These are phyloP conservation scores for Camelina hispida DNA, from an alignment of 345 rosid species.

Conservation along the genomic window DNA sequence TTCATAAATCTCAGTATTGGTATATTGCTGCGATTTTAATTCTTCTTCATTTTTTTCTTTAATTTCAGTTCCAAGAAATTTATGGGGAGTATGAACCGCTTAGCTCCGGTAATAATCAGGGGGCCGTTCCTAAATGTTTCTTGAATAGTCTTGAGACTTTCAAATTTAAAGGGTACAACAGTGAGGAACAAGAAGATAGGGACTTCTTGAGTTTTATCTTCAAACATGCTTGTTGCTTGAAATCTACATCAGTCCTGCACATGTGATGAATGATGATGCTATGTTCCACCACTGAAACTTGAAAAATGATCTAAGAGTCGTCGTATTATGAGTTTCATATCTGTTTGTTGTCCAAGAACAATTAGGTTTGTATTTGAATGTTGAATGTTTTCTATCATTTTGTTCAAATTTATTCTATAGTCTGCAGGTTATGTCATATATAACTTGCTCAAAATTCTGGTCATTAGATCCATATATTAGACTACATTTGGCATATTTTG, in stretches of 20 bases:
- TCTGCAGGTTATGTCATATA: not conserved
- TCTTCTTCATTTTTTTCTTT: not conserved
- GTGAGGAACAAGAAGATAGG: slow-evolving; percentile 8
- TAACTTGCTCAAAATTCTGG: no score
- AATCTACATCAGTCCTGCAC: no score
- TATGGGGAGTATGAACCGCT: not conserved
- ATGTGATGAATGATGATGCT: not conserved
- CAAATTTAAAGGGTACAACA: not conserved
- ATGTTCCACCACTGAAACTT: not conserved
- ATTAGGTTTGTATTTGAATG: no score
- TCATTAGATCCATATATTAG: no score
- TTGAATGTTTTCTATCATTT: not conserved
- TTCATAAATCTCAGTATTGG: no score
- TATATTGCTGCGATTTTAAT: not conserved
- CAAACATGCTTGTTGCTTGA: slow-evolving; percentile 9
- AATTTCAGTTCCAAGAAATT: no score
- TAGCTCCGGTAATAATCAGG: not conserved
- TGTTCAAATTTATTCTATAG: not conserved
- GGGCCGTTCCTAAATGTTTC: not conserved
- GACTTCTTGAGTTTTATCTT: not conserved
- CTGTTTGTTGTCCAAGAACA: no score
- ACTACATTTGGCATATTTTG: no score
- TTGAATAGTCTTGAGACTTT: not conserved
- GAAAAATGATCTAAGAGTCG: not conserved
- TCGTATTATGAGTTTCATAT: not conserved